phyloP scores from a whole-genome alignment of 2,329 filamentous ascomycete species.

The Aureobasidium sp. region DNA sequence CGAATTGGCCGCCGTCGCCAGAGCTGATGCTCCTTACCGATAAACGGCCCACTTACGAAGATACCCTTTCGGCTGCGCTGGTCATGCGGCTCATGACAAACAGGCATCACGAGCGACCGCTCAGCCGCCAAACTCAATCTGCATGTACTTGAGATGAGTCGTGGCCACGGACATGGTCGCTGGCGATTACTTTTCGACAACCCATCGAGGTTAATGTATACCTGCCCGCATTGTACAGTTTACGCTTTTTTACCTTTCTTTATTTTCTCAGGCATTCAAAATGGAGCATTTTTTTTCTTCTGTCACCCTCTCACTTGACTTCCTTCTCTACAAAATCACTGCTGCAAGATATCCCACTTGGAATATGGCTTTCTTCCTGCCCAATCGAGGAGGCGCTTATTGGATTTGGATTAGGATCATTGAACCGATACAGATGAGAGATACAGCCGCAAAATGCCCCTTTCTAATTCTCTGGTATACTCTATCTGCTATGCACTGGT shows the following conservation, averaged over 20 bases:
- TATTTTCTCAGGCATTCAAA: constrained; percentile 4
- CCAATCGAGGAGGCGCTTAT: too few relatives aligned
- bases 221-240: constrained; percentile 14
- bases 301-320: background rate
- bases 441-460: too few relatives aligned
- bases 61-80: constrained; percentile 1
- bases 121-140: background rate
- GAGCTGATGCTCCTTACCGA: constrained; percentile 70
- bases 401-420: too few relatives aligned
- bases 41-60: constrained; percentile 14
- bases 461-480: too few relatives aligned
- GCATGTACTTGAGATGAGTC: constrained; percentile 1
- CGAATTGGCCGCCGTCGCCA: constrained; percentile 83
- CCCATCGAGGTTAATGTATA: constrained; percentile 13
- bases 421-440: too few relatives aligned
- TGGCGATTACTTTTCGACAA: constrained; percentile 12
- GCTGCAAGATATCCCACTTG: too few relatives aligned
- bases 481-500: too few relatives aligned
- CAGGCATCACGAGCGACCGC: background rate
- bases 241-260: background rate
- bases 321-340: background rate
- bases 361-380: too few relatives aligned
- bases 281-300: constrained; percentile 9
- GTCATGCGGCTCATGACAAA: constrained; percentile 10
- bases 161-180: constrained; percentile 4